Evolutionary conservation across 345 rosid genomes (phyloP).

Genomic region (Draba incana): DNA sequence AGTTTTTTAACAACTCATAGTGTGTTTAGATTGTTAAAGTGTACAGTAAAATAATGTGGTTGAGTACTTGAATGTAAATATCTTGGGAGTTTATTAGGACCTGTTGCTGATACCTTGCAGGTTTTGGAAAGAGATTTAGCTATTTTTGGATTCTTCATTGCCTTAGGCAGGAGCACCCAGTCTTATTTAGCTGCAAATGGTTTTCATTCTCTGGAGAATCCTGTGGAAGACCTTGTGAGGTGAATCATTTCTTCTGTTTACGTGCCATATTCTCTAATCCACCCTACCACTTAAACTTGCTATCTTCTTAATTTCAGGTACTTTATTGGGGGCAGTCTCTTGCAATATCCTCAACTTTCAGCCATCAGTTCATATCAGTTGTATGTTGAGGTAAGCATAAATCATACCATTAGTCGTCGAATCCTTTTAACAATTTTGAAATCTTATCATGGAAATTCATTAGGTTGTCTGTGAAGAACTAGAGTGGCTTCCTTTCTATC

Average conservation of each 20-base stretch:
- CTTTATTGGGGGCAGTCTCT: slow-evolving; percentile 90
- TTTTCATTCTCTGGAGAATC: slow-evolving; percentile 60
- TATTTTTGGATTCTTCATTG: slow-evolving; percentile 96
- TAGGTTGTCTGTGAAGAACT: slow-evolving; percentile 97
- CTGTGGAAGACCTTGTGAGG: slow-evolving; percentile 79
- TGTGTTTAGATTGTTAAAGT: slow-evolving; percentile 5
- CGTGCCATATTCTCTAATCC: slow-evolving; percentile 19
- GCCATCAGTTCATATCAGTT: slow-evolving; percentile 93
- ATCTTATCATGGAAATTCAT: slow-evolving; percentile 34
- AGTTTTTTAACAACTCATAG: background rate
- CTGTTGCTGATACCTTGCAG: slow-evolving; percentile 53
- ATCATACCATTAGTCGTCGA: slow-evolving; percentile 29
- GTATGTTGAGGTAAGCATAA: slow-evolving; percentile 84
- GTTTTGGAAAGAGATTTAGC: slow-evolving; percentile 95
- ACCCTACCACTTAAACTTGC: slow-evolving; percentile 21
- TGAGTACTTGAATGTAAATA: background rate
- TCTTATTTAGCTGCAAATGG: slow-evolving; percentile 77
- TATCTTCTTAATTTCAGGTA: slow-evolving; percentile 53
- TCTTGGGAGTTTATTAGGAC: slow-evolving; percentile 18
- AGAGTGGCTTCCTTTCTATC: slow-evolving; percentile 91
- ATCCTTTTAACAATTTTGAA: slow-evolving; percentile 22
- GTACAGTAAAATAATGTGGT: slow-evolving; percentile 7
- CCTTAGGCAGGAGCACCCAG: slow-evolving; percentile 84
- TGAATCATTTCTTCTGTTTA: slow-evolving; percentile 40
- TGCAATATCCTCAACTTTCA: slow-evolving; percentile 92